phyloP scores from a whole-genome alignment of 2,329 filamentous ascomycete species.

The Teratosphaeria viscida region DNA sequence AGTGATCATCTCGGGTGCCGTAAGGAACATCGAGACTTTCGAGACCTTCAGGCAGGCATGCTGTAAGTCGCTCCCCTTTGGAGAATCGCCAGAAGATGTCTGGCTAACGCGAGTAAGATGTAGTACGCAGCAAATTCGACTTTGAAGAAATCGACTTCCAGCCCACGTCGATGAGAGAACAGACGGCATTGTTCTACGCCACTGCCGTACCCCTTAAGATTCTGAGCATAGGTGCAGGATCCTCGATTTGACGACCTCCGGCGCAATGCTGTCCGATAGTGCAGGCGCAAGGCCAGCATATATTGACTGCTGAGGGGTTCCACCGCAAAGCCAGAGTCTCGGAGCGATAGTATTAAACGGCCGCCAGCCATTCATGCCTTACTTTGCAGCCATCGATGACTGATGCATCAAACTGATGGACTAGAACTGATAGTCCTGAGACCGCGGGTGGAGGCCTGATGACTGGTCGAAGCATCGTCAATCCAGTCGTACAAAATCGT shows the following conservation, averaged over 20 bases:
- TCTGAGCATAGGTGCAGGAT: constrained; percentile 7
- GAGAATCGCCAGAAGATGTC: background rate
- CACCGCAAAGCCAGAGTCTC: background rate
- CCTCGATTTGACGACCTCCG: background rate
- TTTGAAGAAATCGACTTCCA: constrained; percentile 23
- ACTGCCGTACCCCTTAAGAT: constrained; percentile 26
- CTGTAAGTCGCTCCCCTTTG: constrained; percentile 22
- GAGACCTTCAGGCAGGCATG: constrained; percentile 52
- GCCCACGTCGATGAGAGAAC: constrained; percentile 21
- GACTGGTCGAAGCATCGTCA: background rate
- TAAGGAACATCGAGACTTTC: constrained; percentile 62
- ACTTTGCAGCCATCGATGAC: too few relatives aligned
- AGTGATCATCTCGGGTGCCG: constrained; percentile 58
- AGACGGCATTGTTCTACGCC: constrained; percentile 26
- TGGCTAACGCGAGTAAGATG: background rate
- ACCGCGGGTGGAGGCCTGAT: background rate
- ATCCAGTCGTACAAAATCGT: background rate
- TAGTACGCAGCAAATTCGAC: constrained; percentile 23
- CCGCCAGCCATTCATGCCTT: too few relatives aligned
- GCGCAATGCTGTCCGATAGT: background rate
- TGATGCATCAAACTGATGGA: background rate
- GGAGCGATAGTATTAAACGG: too few relatives aligned
- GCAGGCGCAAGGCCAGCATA: background rate
- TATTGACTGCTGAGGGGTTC: too few relatives aligned
- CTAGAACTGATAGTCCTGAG: background rate